Base-by-base conservation (phyloP, 495 filamentous ascomycete species). In the Friedmanniomyces endolithicus region DNA sequence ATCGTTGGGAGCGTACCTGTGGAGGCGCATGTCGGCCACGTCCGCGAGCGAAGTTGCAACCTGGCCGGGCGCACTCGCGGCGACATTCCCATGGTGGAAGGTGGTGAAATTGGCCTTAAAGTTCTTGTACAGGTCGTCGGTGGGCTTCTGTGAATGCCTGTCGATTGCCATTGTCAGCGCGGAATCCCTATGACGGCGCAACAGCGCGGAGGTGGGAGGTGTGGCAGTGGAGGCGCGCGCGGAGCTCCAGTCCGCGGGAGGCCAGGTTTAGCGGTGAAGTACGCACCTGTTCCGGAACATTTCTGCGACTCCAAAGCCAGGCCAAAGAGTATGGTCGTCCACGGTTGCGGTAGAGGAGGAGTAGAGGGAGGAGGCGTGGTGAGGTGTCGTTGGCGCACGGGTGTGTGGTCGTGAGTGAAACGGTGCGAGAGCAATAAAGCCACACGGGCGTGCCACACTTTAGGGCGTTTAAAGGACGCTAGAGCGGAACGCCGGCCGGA, bases 141-240 rank as follows among this genome's bases (percentile, higher is more conserved):
- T 81, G 39, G 89, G 89, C 74, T 94, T 95, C 70, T 89, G 88
- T 43, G 85, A 81, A 63, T 81, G 89, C 62, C 81, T 86, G 52
- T 49, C 2, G 22, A 4, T 48, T 17, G 17, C 8, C 16, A 16
- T 22, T 23, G 25, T 56, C 53, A 56, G 53, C 44, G 19, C 34
- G 11, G 40, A 29, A 11, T 47, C 33, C 49, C 17, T 29, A 22
- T 29, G 23, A 25, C 27, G 8, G 22, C 25, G 23, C 23, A 47
- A 20, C 49, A 48, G 45, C 48, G 24, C 33, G 17, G 33, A n/a
- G 11, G 56, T 34, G 43, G 45, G 37, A 24, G 25, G 12, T 34
- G 57, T 55, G 52, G 52, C 46, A 39, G 53, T 43, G 37, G 37
- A 41, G 53, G 45, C 23, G 53, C 17, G 48, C 41, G 20, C 24